Evolutionary conservation across 2,329 filamentous ascomycete genomes (phyloP), one percentile per base, ranked within the genome.

Genomic region (Sporothrix brunneoviolacea): DNA sequence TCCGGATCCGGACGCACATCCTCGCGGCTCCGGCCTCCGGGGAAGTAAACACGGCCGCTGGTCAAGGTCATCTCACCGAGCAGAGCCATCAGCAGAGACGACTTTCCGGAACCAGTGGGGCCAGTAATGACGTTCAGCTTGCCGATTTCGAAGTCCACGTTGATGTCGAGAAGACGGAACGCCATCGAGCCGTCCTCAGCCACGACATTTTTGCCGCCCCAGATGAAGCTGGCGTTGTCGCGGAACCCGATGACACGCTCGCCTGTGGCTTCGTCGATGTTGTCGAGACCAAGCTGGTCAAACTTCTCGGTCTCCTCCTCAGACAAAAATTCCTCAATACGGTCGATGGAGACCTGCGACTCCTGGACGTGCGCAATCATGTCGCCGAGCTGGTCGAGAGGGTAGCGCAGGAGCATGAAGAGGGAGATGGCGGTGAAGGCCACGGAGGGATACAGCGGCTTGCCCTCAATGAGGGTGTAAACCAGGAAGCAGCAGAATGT

Each of bases 321-420:
- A 51, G 78, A 83, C 37, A 98, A 69, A 61, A 96, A 98, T 60
- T 95, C 87, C 63, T 98, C 91, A 8, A 98, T 88, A 73, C 93
- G 91, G 62, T 96, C 91, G 46, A 98, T 83, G 0, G 93, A 98
- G 18, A 98, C 91, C 70, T 95, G 95, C 21, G 91, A 88, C 68
- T 98, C 93, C 70, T 96, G 90, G 4, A 98, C 91, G 69, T 97
- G 93, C 10, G 93, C 93, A 62, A 97, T 86, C 93, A 98, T 98
- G 67, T 98, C 93, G 45, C 93, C 93, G 48, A 98, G 77, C 69
- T 97, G 91, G 65, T 98, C 93, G 40, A 98, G 74, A 4, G 93
- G 93, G 48, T 96, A 88, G 42, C 93, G 84, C 13, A 98, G 82
- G 36, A 98, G 82, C 64, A 91, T 91, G 67, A 98, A 98, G 57